Base-by-base conservation (phyloP, 768 basidiomycete species). In the Punctularia strigosozonata region DNA sequence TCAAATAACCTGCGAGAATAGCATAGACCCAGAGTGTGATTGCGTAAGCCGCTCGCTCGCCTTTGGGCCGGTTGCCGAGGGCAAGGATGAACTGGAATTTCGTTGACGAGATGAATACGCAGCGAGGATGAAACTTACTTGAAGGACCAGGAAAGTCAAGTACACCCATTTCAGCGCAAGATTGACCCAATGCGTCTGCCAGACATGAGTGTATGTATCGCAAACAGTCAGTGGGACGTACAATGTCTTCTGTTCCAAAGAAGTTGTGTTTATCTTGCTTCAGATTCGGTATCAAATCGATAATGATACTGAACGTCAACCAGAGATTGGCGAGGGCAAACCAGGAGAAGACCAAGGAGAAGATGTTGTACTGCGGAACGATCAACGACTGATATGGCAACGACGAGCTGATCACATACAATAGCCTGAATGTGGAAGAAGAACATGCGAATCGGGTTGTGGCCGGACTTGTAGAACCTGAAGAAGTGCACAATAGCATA, bases 281-380 rank as follows among this genome's bases (percentile, higher is more conserved):
- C 50, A 56, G 65, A 37, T 41, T 41, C 3, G 84, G 83, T 12
- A 91, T 68, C 30, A 95, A 71, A 50, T 90, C 78, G 68, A 94
- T 87, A 57, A 94, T 88, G 60, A 94, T 92, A 44, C 79, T 80
- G 69, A 94, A 94, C n/a, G 86, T 92, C 42, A 95, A 64, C 87
- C 88, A 95, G 31, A 92, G 64, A 54, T 92, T 92, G 46, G 89
- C 88, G 42, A 91, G 59, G 3, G 88, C 79, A 61, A 95, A 94
- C 88, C 89, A 97, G 6, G 84, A 79, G 65, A 97, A 92, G 48
- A 91, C 49, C 42, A 97, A 66, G 22, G 74, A 80, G 55, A 86
- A 76, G 37, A 90, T 50, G 59, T 90, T 91, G 58, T 90, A 92
- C 84, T 89, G 32, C 33, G 36, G 25, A 35, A 40, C 7, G 39